Evolutionary conservation across 768 basidiomycete species (phyloP).

Genomic region (Tricholoma furcatifolium): DNA sequence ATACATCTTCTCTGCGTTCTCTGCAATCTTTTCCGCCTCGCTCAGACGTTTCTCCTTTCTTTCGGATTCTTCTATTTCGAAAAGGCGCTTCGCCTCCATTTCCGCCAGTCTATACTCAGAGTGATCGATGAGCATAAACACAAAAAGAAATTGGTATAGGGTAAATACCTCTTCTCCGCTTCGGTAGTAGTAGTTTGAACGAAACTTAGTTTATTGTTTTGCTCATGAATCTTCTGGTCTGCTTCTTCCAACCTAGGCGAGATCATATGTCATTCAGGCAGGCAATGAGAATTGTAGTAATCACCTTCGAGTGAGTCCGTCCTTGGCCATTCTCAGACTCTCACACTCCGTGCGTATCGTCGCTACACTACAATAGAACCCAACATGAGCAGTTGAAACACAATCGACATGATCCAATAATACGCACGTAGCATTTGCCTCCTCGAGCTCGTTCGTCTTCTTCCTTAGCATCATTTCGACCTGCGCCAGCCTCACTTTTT

Average conservation of each 20-base stretch:
- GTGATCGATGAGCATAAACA: not conserved
- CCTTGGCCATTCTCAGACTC: no score
- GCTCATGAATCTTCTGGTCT: no score
- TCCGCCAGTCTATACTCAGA: constrained; percentile 1
- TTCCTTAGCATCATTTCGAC: not conserved
- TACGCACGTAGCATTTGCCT: not conserved
- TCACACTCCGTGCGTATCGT: no score
- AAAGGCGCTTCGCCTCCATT: constrained; percentile 1
- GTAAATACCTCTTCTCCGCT: no score
- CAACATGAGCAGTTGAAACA: not conserved
- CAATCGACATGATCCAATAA: not conserved
- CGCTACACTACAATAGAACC: no score
- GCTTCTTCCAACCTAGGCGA: no score
- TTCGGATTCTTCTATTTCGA: not conserved
- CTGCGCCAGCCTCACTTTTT: not conserved
- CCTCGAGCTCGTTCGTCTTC: not conserved
- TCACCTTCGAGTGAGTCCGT: no score
- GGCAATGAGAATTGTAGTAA: no score
- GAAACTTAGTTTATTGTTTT: no score
- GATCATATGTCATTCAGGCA: no score
- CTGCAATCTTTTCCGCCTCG: not conserved
- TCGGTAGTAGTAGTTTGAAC: no score
- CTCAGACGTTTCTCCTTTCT: not conserved
- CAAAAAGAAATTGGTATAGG: no score
- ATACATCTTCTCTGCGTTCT: constrained; percentile 1